These are phyloP conservation scores for Besnoitia besnoiti DNA, from an alignment of 169 alveolate species.

Conservation along the genomic window DNA sequence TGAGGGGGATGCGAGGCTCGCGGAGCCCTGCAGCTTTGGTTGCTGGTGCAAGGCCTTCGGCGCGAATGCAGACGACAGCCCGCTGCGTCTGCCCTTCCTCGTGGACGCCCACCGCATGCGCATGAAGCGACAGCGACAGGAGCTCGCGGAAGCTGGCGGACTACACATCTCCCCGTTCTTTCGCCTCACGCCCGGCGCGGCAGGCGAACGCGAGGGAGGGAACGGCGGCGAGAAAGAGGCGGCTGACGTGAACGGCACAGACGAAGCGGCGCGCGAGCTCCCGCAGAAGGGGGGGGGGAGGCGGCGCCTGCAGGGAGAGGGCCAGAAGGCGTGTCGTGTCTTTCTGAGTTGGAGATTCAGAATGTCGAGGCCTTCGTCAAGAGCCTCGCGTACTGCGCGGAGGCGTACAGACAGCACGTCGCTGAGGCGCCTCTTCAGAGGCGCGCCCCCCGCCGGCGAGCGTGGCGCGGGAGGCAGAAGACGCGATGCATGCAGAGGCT, in stretches of 20 bases:
- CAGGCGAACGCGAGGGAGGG: background rate
- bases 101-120: background rate
- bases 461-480: no score
- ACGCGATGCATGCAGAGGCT: no score
- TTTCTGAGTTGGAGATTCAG: conserved; percentile 11
- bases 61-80: background rate
- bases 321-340: background rate
- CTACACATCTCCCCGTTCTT: background rate
- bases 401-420: background rate
- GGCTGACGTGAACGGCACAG: background rate
- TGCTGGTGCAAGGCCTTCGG: conserved; percentile 37
- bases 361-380: conserved; percentile 19
- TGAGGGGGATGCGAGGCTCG: background rate
- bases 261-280: background rate
- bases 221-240: background rate
- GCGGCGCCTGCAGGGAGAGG: no score
- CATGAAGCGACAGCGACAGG: background rate
- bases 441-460: no score
- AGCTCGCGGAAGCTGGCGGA: conserved; percentile 1
- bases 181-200: background rate
- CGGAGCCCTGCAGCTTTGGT: conserved; percentile 13
- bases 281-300: background rate
- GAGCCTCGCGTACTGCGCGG: background rate
- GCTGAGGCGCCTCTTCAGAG: background rate
- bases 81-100: conserved; percentile 10